These are phyloP conservation scores for Thalassiosira hispida DNA, from an alignment of 352 stramenopile species.

Conservation along the genomic window DNA sequence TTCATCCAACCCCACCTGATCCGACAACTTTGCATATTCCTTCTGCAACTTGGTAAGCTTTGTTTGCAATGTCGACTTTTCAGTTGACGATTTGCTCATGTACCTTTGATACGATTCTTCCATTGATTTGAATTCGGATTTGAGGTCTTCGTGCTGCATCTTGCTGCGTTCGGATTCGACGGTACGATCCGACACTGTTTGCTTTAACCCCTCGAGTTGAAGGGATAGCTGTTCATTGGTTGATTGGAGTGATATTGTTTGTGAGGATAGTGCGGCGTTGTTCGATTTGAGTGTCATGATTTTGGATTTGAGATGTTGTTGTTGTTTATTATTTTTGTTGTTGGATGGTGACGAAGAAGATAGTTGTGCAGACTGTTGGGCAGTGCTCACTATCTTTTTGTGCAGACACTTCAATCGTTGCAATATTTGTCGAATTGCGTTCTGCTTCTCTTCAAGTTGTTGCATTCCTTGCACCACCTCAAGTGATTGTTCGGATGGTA, in stretches of 20 bases:
- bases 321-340: background rate
- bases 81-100: background rate
- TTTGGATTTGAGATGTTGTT: slow-evolving; percentile 30
- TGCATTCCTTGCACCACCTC: background rate
- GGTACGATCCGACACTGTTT: slow-evolving; percentile 5
- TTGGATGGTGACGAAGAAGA: background rate
- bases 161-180: slow-evolving; percentile 18
- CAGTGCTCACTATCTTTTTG: background rate
- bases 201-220: background rate
- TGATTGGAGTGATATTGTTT: slow-evolving; percentile 5
- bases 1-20: slow-evolving; percentile 11
- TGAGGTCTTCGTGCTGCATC: background rate
- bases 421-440: slow-evolving; percentile 2
- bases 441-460: slow-evolving; percentile 4
- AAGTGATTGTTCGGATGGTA: background rate
- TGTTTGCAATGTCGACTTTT: slow-evolving; percentile 11
- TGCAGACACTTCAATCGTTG: slow-evolving; percentile 15
- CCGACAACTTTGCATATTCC: slow-evolving; percentile 5
- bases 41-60: slow-evolving; percentile 8
- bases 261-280: slow-evolving; percentile 10
- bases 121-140: slow-evolving; percentile 11
- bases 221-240: slow-evolving; percentile 9
- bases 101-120: slow-evolving; percentile 12
- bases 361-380: background rate
- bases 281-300: slow-evolving; percentile 19